Base-by-base conservation (phyloP, 805 yeast genomes). In the Teunomyces kruisii region DNA sequence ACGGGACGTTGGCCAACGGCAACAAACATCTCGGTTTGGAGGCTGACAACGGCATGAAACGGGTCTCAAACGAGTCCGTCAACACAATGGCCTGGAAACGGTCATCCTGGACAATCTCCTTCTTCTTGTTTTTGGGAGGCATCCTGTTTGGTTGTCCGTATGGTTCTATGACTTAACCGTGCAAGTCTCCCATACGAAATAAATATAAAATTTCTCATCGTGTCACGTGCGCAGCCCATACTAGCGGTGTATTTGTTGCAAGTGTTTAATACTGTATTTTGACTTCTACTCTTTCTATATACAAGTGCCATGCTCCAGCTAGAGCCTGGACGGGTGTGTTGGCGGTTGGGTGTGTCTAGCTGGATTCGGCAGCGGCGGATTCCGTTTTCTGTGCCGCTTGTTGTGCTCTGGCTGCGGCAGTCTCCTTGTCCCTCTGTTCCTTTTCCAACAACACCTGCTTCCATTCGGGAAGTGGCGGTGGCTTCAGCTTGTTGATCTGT, bases 21-120 rank as follows among this genome's bases (percentile, higher is more conserved):
- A 94, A 72, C 33, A 94, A 73, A 68, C 99, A 94, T 62, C 99
- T 78, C 32, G 99, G 99, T 51, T 75, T 81, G 14, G 81, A 82
- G 2, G 88, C 76, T 1, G 97, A 88, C 52, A 94, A 72, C 7
- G 99, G 99, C 87, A 86, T 83, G 66, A 94, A 94, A 55, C 96
- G 75, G 1, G 94, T 85, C 64, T 91, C 88, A 57, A 88, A 94
- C 15, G 97, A 88, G 67, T 94, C 99, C 12, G 96, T 88, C 55
- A 94, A 78, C 16, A 94, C 96, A 48, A 94, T 84, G 4, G 99
- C 99, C 70, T 92, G 98, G 45, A 94, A 75, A 56, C 91, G 76
- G 51, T 85, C 86, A 59, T 83, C 88, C 56, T 79, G 79, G 27
- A 77, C 82, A 26, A 76, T 70, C 45, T 82, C 88, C 55, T 79